phyloP scores from a whole-genome alignment of 352 stramenopile genomes.

The Phytophthora crassamura region DNA sequence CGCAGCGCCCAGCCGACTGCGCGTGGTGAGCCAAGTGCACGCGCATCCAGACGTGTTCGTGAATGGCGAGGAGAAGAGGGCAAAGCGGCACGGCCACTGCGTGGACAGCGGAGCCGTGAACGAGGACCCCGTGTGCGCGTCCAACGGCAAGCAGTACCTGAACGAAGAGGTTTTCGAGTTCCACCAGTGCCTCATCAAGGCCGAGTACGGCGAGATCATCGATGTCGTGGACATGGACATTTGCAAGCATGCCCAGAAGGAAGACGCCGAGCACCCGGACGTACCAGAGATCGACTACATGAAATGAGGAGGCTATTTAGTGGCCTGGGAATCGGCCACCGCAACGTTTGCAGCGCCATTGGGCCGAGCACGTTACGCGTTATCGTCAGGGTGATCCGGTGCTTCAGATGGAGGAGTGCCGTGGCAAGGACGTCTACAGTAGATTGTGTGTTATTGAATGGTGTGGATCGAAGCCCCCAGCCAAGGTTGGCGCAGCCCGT shows the following conservation, averaged over 20 bases:
- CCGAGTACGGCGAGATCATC: constrained; percentile 40
- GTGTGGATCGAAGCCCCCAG: constrained; percentile 4
- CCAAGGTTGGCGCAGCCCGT: constrained; percentile 5
- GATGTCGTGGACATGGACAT: constrained; percentile 52
- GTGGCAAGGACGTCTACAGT: constrained; percentile 11
- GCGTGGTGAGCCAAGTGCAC: constrained; percentile 40
- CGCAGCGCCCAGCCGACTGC: constrained; percentile 13
- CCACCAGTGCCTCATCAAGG: constrained; percentile 52
- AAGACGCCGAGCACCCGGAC: constrained; percentile 33
- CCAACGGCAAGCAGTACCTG: constrained; percentile 58
- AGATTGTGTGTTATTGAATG: constrained; percentile 18
- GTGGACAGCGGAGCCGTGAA: constrained; percentile 43
- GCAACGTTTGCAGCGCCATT: neutral
- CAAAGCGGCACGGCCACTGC: constrained; percentile 43
- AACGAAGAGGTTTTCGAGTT: constrained; percentile 66
- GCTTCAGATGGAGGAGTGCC: neutral
- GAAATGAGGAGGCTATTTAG: constrained; percentile 8
- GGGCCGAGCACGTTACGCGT: constrained; percentile 8
- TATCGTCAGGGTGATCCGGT: neutral
- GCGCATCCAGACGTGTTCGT: constrained; percentile 38
- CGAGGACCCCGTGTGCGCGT: constrained; percentile 54
- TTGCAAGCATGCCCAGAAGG: constrained; percentile 41
- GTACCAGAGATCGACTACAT: constrained; percentile 29
- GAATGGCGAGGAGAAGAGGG: constrained; percentile 30
- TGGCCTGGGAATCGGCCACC: neutral